A percentile compares a stretch with the other conserved stretches of the same genome.
These are phyloP conservation scores for Deinandra increscens DNA, from an alignment of 129 eudicot species.

Conservation along the genomic window DNA sequence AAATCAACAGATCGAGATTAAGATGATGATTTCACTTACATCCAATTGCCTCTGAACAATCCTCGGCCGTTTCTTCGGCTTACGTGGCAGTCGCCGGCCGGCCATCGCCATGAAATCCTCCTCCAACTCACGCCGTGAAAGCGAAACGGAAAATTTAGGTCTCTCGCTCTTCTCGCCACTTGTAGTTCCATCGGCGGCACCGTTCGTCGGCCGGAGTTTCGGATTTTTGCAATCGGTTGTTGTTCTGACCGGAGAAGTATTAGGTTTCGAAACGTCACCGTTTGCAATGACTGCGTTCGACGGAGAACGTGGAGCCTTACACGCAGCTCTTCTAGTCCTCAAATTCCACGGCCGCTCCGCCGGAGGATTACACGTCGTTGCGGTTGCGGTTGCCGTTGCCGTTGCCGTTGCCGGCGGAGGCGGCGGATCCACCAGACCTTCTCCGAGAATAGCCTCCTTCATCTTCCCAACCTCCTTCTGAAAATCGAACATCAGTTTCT, in stretches of 20 bases:
- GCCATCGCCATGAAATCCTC: slow-evolving; percentile 65
- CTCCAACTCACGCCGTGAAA: slow-evolving; percentile 64
- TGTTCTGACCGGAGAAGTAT: slow-evolving; percentile 38
- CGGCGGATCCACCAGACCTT: slow-evolving; percentile 33
- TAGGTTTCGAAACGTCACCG: slow-evolving; percentile 39
- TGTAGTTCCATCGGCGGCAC: slow-evolving; percentile 17
- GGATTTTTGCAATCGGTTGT: slow-evolving; percentile 39
- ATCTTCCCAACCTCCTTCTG: slow-evolving; percentile 59
- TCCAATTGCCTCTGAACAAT: slow-evolving; percentile 62
- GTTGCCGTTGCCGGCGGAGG: not conserved
- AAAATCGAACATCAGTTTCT: slow-evolving; percentile 71
- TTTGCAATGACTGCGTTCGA: slow-evolving; percentile 19
- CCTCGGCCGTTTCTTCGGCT: slow-evolving; percentile 64
- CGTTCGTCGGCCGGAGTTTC: slow-evolving; percentile 28
- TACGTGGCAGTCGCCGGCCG: slow-evolving; percentile 52
- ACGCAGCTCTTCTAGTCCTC: slow-evolving; percentile 78
- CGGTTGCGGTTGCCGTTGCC: too few species aligned
- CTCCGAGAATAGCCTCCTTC: slow-evolving; percentile 58
- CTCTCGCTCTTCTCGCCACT: slow-evolving; percentile 47
- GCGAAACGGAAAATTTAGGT: slow-evolving; percentile 51
- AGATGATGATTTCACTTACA: slow-evolving; percentile 39
- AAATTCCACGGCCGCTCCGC: slow-evolving; percentile 71
- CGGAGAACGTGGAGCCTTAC: slow-evolving; percentile 45
- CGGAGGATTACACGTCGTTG: slow-evolving; percentile 21
- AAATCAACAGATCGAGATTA: not conserved